Conservation (phyloP, 2,329 filamentous ascomycete genomes). For the Beauveria sp. region DNA sequence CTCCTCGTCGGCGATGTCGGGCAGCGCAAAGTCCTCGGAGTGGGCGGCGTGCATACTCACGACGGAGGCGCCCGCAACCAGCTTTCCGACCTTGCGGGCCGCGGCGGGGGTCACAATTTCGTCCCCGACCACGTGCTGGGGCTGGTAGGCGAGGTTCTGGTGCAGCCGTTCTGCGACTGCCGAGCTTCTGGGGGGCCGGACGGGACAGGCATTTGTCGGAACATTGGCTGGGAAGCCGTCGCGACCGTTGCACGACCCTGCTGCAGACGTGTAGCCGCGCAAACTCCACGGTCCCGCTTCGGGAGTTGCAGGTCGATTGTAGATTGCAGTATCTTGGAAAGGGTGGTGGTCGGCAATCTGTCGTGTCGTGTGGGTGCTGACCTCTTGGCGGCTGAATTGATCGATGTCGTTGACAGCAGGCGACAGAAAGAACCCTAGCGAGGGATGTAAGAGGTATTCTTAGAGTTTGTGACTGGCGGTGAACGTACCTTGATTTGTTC, state of each 20-base stretch:
- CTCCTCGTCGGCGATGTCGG: slow-evolving; percentile 7
- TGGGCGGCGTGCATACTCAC: slow-evolving; percentile 1
- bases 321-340: neutral
- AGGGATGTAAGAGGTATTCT: no score
- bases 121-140: neutral
- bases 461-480: neutral
- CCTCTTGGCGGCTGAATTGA: neutral
- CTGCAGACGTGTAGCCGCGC: neutral
- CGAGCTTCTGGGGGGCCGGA: neutral
- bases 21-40: slow-evolving; percentile 5
- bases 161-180: neutral
- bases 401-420: neutral
- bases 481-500: neutral
- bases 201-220: neutral
- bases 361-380: neutral
- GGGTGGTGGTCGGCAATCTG: neutral
- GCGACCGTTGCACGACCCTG: neutral
- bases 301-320: neutral
- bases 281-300: neutral
- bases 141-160: neutral
- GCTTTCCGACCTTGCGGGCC: neutral
- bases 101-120: neutral
- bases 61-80: neutral
- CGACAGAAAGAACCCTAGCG: neutral
- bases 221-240: neutral